Evolutionary conservation across 164 flowering plant species (phyloP).

Genomic region (Kingdonia uniflora): DNA sequence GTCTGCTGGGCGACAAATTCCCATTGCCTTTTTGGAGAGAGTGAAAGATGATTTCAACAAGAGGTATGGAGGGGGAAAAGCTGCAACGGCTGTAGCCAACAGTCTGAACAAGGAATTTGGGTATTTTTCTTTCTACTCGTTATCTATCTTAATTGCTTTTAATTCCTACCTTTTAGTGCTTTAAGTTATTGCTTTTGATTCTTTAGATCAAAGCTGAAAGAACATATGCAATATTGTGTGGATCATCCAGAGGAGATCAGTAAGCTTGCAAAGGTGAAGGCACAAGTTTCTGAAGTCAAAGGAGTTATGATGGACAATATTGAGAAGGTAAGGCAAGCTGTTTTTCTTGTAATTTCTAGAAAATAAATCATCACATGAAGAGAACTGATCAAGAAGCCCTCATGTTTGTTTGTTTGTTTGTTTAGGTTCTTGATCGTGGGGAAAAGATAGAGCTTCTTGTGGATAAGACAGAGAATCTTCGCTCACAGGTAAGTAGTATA

Average conservation of each 20-base stretch:
- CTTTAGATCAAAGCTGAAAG: conserved; percentile 66
- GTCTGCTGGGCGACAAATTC: conserved; percentile 56
- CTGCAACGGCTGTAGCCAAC: conserved; percentile 55
- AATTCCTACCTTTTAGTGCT: background rate
- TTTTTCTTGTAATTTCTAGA: background rate
- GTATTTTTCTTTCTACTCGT: conserved; percentile 20
- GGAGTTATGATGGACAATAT: conserved; percentile 14
- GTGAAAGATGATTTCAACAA: conserved; percentile 31
- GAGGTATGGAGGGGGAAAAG: conserved; percentile 71
- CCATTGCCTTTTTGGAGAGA: conserved; percentile 69
- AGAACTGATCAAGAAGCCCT: too few relatives aligned
- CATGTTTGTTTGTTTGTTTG: too few relatives aligned
- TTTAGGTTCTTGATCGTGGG: conserved; percentile 83
- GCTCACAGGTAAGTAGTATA: conserved; percentile 51
- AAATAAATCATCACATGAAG: too few relatives aligned
- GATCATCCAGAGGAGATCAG: conserved; percentile 14
- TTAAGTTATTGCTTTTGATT: background rate
- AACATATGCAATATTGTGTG: conserved; percentile 9
- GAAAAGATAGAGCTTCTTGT: conserved; percentile 29
- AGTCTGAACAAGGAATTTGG: conserved; percentile 73
- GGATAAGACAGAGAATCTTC: conserved; percentile 92
- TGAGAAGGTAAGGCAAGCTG: conserved; percentile 4
- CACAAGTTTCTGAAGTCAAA: conserved; percentile 18
- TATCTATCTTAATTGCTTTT: too few relatives aligned
- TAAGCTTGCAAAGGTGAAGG: conserved; percentile 16